Evolutionary conservation across 768 basidiomycete genomes (phyloP).

Genomic region (Pleurotus salmoneostramineus): DNA sequence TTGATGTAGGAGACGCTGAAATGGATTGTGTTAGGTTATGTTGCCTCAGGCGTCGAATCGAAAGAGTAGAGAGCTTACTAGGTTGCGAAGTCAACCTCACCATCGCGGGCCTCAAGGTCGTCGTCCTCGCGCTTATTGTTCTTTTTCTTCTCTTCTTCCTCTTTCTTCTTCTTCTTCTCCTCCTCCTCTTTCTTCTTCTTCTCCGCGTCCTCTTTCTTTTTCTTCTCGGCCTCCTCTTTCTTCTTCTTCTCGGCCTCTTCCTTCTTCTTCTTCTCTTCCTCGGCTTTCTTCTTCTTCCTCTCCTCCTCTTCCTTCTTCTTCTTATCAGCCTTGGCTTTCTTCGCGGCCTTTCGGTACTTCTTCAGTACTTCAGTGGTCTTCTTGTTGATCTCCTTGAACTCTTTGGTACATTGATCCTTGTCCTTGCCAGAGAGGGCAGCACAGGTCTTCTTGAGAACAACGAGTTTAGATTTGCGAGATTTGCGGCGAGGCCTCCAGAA

Average conservation of each 20-base stretch:
- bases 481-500: not conserved
- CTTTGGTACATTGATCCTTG: slow-evolving; percentile 5
- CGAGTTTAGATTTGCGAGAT: not conserved
- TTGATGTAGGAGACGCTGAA: too few relatives aligned
- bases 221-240: slow-evolving; percentile 4
- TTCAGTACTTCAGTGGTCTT: not conserved
- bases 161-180: slow-evolving; percentile 2
- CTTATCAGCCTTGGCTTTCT: not conserved
- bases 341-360: not conserved
- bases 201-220: not conserved
- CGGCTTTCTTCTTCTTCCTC: not conserved
- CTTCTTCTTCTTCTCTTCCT: slow-evolving; percentile 1
- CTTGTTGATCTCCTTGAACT: not conserved
- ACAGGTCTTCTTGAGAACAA: slow-evolving; percentile 6
- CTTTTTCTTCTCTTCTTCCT: not conserved
- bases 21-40: too few relatives aligned
- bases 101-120: not conserved
- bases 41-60: too few relatives aligned
- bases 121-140: not conserved
- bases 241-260: not conserved
- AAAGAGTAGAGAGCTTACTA: not conserved
- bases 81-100: not conserved
- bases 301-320: not conserved
- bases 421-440: not conserved
- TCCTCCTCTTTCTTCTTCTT: slow-evolving; percentile 3